phyloP scores from a whole-genome alignment of 2,329 filamentous ascomycete genomes.

The Penicillium glabrum region DNA sequence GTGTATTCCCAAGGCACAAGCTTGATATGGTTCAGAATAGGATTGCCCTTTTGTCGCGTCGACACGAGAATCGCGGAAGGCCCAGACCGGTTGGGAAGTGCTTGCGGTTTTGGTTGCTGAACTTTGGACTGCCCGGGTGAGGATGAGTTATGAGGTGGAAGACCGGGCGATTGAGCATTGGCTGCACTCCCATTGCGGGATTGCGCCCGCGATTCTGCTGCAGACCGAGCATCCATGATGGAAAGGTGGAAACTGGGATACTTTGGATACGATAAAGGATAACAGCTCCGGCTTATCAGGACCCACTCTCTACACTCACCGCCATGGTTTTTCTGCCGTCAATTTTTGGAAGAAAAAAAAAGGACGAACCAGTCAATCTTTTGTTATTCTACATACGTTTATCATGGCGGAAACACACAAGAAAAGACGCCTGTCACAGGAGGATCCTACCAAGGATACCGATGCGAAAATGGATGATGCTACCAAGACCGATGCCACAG shows the following conservation, averaged over 20 bases:
- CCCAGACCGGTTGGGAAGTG: constrained; percentile 64
- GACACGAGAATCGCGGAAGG: constrained; percentile 86
- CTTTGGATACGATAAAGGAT: constrained; percentile 24
- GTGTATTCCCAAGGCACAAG: constrained; percentile 93
- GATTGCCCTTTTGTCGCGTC: constrained; percentile 90
- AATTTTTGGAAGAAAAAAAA: constrained; percentile 31
- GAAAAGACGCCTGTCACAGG: constrained; percentile 36
- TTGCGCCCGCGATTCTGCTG: constrained; percentile 2
- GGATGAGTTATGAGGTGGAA: not conserved
- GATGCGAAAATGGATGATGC: constrained; percentile 23
- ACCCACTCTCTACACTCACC: constrained; percentile 7
- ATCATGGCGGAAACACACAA: constrained; percentile 37
- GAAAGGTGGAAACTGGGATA: constrained; percentile 13
- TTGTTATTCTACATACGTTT: constrained; percentile 3
- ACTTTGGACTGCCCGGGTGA: constrained; percentile 51
- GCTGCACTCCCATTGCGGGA: constrained; percentile 9
- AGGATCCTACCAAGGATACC: constrained; percentile 18
- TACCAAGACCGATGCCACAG: constrained; percentile 20
- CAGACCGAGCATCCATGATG: constrained; percentile 13
- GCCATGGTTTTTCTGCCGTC: constrained; percentile 35
- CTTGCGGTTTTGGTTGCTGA: constrained; percentile 85
- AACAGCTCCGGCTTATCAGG: constrained; percentile 9
- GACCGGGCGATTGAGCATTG: constrained; percentile 42
- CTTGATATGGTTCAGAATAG: constrained; percentile 78
- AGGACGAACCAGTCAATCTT: not conserved